Conservation (phyloP, 352 stramenopile species). For the Globisporangium acanthophoron region DNA sequence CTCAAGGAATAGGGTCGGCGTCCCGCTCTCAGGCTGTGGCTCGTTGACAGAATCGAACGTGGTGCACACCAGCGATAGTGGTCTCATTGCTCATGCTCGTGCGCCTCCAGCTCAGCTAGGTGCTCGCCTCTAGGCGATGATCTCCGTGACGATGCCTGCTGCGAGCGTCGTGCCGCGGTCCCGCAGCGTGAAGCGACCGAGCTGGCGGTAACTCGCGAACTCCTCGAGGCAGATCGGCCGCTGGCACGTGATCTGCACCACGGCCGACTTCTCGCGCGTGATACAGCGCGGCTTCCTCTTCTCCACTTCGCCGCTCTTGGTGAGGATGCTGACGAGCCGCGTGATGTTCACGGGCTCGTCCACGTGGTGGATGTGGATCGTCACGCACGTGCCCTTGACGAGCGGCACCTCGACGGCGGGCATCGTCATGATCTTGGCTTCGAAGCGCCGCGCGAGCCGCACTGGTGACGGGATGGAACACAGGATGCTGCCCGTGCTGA, state of each 20-base stretch:
- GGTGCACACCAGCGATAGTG: not conserved
- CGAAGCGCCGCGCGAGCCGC: slow-evolving; percentile 63
- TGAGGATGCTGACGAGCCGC: slow-evolving; percentile 69
- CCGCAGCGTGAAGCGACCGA: slow-evolving; percentile 79
- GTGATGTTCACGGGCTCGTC: slow-evolving; percentile 82
- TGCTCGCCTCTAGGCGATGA: slow-evolving; percentile 39
- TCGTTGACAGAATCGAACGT: not conserved
- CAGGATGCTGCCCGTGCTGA: slow-evolving; percentile 73
- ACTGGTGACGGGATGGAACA: slow-evolving; percentile 79
- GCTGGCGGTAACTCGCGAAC: slow-evolving; percentile 73
- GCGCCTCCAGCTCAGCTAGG: not conserved
- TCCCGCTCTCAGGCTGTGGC: not conserved
- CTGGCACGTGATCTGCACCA: slow-evolving; percentile 78
- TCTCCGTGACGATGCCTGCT: slow-evolving; percentile 82
- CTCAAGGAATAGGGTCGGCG: slow-evolving; percentile 56
- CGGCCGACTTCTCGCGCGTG: slow-evolving; percentile 74
- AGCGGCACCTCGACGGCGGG: slow-evolving; percentile 77
- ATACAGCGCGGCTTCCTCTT: slow-evolving; percentile 84
- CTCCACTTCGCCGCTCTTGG: slow-evolving; percentile 66
- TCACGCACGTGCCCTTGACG: slow-evolving; percentile 79
- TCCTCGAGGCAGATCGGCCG: slow-evolving; percentile 78
- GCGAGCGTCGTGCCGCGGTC: slow-evolving; percentile 79
- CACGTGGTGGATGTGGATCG: slow-evolving; percentile 84
- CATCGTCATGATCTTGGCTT: slow-evolving; percentile 90
- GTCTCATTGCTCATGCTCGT: not conserved